Evolutionary conservation across 2,329 filamentous ascomycete species (phyloP).

Genomic region (Aureobasidium pullulans): DNA sequence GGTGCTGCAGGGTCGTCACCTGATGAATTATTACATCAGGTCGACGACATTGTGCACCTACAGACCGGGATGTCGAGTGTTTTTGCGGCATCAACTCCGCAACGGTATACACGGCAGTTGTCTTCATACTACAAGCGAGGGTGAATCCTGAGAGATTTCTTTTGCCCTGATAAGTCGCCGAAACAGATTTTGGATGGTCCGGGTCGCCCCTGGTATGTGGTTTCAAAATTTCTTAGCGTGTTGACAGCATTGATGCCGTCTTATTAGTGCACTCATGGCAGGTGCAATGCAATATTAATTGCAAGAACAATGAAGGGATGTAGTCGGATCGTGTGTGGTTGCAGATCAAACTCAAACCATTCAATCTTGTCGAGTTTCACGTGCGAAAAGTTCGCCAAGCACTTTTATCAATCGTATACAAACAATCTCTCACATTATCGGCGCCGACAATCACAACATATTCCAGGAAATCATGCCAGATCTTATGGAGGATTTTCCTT

Average conservation of each 20-base stretch:
- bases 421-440: background rate
- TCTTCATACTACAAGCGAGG: too few relatives aligned
- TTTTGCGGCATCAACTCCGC: background rate
- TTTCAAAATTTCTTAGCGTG: too few relatives aligned
- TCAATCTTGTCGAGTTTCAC: background rate
- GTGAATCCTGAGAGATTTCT: too few relatives aligned
- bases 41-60: conserved; percentile 1
- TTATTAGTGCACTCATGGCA: background rate
- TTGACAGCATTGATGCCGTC: background rate
- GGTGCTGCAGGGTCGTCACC: background rate
- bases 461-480: background rate
- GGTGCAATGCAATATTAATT: background rate
- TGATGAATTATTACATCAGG: conserved; percentile 7
- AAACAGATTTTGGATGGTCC: background rate
- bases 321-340: background rate
- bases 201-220: background rate
- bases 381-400: conserved; percentile 1
- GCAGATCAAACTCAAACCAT: background rate
- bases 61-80: background rate
- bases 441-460: background rate
- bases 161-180: too few relatives aligned
- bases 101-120: too few relatives aligned
- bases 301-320: background rate
- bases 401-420: background rate
- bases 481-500: conserved; percentile 6